Base-by-base conservation (phyloP, 768 basidiomycete species). In the Rhizopogon salebrosus region DNA sequence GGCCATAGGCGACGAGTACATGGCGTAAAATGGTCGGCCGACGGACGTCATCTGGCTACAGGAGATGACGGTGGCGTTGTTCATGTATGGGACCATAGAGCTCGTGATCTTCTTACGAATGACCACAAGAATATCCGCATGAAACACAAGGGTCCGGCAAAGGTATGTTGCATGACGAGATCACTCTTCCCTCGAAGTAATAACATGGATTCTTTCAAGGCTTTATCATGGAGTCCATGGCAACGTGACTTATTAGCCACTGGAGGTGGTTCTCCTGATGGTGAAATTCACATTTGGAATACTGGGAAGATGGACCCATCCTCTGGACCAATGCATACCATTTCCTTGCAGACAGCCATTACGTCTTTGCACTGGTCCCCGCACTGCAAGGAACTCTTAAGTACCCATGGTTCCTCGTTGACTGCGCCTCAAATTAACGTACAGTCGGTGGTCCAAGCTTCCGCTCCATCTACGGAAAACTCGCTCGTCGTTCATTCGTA, bases 351-450 rank as follows among this genome's bases (percentile, higher is more conserved):
- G 48, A 78, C 81, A 13, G 81, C 78, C 63, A 75, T 85, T 49
- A 84, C 80, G 45, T 84, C 78, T 16, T 73, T 83, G 50, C 75
- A 79, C 56, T 88, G 80, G 73, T 89, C 90, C 14, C 81, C 84
- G 4, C 86, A 92, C 56, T 84, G 84, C 61, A 91, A 90, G 58
- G 93, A 95, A 61, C 69, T 97, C 34, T 69, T 95, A n/a, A 89
- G 83, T 39, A 89, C 90, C 2, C 89, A 93, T 60, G 90, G 70
- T 52, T 64, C 64, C 46, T 62, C 55, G 27, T 69, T 69, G 67
- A 54, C 54, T 9, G 54, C 41, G 35, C 53, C 59, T 31, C 68
- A 68, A 40, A 35, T 39, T 14, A 35, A 58, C 22, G 53, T 57
- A 8, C 60, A 57, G 3, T 34, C 42, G n/a, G 59, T 63, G 11